phyloP scores from a whole-genome alignment of 257 asterid species.

The Solanum lignicaule region DNA sequence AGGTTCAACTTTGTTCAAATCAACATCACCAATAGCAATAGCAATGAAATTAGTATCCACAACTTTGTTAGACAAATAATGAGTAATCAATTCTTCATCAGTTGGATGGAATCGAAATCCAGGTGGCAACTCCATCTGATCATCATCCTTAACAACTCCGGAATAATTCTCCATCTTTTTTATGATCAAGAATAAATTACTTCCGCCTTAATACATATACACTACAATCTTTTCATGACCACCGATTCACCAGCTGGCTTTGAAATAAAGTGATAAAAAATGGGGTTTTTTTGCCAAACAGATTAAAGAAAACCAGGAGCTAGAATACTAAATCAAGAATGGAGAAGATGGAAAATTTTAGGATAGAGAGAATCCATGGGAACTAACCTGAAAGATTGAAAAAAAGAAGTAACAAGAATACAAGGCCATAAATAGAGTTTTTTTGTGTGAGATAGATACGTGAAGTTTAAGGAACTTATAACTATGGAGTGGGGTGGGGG shows the following conservation, averaged over 20 bases:
- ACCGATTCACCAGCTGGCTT: background rate
- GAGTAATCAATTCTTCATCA: constrained; percentile 71
- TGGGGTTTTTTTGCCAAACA: background rate
- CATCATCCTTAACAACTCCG: constrained; percentile 12
- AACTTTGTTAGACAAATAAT: constrained; percentile 47
- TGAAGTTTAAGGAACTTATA: constrained; percentile 26
- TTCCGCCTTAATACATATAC: background rate
- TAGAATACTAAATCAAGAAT: constrained; percentile 1
- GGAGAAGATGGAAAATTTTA: constrained; percentile 3
- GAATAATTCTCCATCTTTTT: constrained; percentile 25
- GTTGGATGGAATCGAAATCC: constrained; percentile 81
- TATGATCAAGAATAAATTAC: background rate
- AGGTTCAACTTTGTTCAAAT: constrained; percentile 73
- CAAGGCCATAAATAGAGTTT: constrained; percentile 27
- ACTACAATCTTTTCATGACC: background rate
- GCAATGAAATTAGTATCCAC: constrained; percentile 37
- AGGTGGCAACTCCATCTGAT: constrained; percentile 46
- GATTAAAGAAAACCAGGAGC: background rate
- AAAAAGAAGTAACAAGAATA: constrained; percentile 12
- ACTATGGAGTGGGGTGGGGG: background rate
- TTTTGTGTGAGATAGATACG: constrained; percentile 30
- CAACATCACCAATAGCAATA: constrained; percentile 61
- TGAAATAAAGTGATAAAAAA: background rate
- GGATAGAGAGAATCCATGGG: constrained; percentile 15
- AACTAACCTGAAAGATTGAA: constrained; percentile 11